Percentiles rank a stretch among this genome's conserved stretches.
phyloP scores from a whole-genome alignment of 139 green algal species.

The Haematococcus lacustris region DNA sequence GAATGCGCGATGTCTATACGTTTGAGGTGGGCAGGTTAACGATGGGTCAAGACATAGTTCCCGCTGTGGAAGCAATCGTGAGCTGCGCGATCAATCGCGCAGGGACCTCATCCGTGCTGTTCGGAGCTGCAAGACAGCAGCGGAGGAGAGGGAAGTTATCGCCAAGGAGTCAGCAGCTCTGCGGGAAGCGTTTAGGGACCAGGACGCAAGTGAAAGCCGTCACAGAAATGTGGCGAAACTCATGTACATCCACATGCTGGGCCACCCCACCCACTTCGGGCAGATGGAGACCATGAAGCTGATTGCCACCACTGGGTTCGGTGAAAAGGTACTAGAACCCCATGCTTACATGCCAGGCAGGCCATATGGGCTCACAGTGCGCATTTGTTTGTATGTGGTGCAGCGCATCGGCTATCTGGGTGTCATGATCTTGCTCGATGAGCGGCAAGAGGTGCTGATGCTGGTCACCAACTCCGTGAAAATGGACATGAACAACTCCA shows the following conservation, averaged over 20 bases:
- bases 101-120: conserved; percentile 87
- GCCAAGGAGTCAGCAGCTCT: conserved; percentile 91
- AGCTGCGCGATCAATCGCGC: not conserved
- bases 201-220: conserved; percentile 51
- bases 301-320: conserved; percentile 72
- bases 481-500: conserved; percentile 82
- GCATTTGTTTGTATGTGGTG: not conserved
- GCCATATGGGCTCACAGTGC: not conserved
- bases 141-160: conserved; percentile 91
- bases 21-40: not conserved
- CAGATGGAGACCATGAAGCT: conserved; percentile 99
- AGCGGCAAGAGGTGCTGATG: conserved; percentile 99
- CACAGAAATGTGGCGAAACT: conserved; percentile 97
- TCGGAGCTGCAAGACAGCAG: conserved; percentile 86
- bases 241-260: conserved; percentile 99
- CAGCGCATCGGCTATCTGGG: conserved; percentile 96
- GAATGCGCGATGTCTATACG: not conserved
- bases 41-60: not conserved
- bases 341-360: not conserved
- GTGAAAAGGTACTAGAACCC: conserved; percentile 71
- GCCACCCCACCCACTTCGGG: conserved; percentile 98
- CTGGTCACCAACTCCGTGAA: conserved; percentile 98
- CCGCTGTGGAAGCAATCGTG: not conserved
- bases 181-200: conserved; percentile 76
- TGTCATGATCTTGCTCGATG: conserved; percentile 95